Base-by-base conservation (phyloP, 2,329 filamentous ascomycete species). In the Pseudogymnoascus verrucosus region DNA sequence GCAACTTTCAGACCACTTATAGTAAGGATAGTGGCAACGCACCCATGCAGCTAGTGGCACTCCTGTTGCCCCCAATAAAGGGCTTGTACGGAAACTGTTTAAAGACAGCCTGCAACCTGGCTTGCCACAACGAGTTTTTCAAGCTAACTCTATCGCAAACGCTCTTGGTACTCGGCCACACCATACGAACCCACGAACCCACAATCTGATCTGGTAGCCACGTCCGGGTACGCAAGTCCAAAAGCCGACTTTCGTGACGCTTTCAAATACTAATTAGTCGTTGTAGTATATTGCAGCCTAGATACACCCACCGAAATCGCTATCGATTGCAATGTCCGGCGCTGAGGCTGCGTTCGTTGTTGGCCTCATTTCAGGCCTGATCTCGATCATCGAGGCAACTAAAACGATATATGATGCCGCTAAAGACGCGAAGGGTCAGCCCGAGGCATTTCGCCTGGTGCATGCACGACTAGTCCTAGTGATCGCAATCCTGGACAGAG, bases 341-440 rank as follows among this genome's bases (percentile, higher is more conserved):
- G 63, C 62, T 40, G 67, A 68, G 63, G 65, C 64, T 65, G 61
- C 12, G 4, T 36, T 63, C 61, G 64, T 67, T 42, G 23, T 68
- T 64, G 60, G 66, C 61, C 64, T 69, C 47, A 68, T 69, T 65
- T 65, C 64, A 51, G 44, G 60, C 54, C 51, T 69, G 12, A 69
- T 68, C 7, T 64, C 67, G 37, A 67, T 68, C 21, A 63, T 69
- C 64, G 66, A 68, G 14, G 64, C 61, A 63, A 64, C 67, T 42
- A 67, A 64, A 66, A 67, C 39, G 12, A 21, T 65, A 63, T 69
- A 65, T 62, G 66, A 69, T 68, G 66, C 63, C 47, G 67, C 67
- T 26, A 64, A 64, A 67, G 64, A 69, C 44, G 68, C 57, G 47
- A 67, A 68, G 62, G 66, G 65, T 44, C 68, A 67, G 61, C 68